These are phyloP conservation scores for Talaromyces albobiverticillius DNA, from an alignment of 2,329 filamentous ascomycete genomes.

Conservation along the genomic window DNA sequence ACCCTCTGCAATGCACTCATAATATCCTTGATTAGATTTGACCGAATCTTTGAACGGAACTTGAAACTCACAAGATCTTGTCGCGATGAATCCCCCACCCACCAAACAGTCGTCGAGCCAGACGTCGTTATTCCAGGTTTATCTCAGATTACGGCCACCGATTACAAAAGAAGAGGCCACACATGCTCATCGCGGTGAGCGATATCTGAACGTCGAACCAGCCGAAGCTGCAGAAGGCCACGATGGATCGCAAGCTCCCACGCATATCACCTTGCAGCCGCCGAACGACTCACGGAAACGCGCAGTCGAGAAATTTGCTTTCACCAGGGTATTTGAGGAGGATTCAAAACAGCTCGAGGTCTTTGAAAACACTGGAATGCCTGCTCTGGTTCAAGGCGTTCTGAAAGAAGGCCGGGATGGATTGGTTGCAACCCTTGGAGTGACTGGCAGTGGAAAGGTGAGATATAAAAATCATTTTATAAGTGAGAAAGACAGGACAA, in stretches of 20 bases:
- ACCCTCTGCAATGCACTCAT: not conserved
- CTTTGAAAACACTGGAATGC: constrained; percentile 75
- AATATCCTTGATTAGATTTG: not conserved
- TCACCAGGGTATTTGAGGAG: constrained; percentile 91
- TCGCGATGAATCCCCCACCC: constrained; percentile 36
- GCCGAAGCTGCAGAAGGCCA: constrained; percentile 35
- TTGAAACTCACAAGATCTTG: not conserved
- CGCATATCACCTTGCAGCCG: constrained; percentile 74
- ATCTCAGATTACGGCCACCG: constrained; percentile 76
- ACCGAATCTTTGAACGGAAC: not conserved
- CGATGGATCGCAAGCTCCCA: constrained; percentile 47
- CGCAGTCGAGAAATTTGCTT: constrained; percentile 89
- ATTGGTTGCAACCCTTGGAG: constrained; percentile 83
- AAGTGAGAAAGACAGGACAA: not conserved
- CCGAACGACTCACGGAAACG: constrained; percentile 79
- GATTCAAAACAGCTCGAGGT: constrained; percentile 79
- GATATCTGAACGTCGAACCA: constrained; percentile 76
- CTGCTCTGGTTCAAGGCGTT: constrained; percentile 75
- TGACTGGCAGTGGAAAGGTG: constrained; percentile 96
- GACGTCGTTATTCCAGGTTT: constrained; percentile 82
- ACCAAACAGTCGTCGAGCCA: constrained; percentile 41
- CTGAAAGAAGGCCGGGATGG: constrained; percentile 83
- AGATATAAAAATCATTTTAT: not conserved
- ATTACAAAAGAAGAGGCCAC: constrained; percentile 39
- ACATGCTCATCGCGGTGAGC: constrained; percentile 43